Evolutionary conservation across 768 basidiomycete species (phyloP).

Genomic region (Leccinum barrowsii): DNA sequence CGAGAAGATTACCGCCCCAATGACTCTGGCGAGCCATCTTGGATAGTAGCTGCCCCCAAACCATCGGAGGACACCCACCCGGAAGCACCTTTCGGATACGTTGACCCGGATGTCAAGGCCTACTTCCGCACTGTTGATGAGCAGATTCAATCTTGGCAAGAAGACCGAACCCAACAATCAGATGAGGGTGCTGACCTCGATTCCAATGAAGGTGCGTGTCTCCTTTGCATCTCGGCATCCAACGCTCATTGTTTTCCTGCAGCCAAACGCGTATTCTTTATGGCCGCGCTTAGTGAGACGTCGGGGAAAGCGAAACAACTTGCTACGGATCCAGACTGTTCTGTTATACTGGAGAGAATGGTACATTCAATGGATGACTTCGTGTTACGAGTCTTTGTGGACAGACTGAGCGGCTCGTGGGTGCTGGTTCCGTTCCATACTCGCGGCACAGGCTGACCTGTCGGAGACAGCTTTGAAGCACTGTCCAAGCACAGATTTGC

Average conservation of each 20-base stretch:
- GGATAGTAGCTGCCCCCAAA: slow-evolving; percentile 53
- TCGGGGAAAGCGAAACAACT: slow-evolving; percentile 83
- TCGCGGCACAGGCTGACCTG: slow-evolving; percentile 2
- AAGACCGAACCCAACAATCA: slow-evolving; percentile 38
- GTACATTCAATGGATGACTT: slow-evolving; percentile 94
- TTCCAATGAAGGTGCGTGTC: slow-evolving; percentile 64
- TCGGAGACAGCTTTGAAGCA: slow-evolving; percentile 49
- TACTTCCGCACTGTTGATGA: slow-evolving; percentile 89
- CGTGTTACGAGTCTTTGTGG: slow-evolving; percentile 85
- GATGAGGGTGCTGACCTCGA: slow-evolving; percentile 48
- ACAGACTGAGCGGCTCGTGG: slow-evolving; percentile 85
- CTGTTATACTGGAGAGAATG: slow-evolving; percentile 86
- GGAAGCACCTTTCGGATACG: slow-evolving; percentile 86
- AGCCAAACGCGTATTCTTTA: slow-evolving; percentile 77
- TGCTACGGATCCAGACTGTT: slow-evolving; percentile 92
- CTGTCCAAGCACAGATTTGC: slow-evolving; percentile 83
- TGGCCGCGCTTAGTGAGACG: slow-evolving; percentile 83
- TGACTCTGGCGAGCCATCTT: slow-evolving; percentile 52
- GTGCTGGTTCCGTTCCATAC: slow-evolving; percentile 31
- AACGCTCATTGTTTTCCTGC: slow-evolving; percentile 3
- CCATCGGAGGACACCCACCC: slow-evolving; percentile 42
- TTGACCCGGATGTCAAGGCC: slow-evolving; percentile 87
- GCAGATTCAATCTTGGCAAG: slow-evolving; percentile 85
- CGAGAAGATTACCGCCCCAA: slow-evolving; percentile 2
- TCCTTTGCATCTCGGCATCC: not conserved